Evolutionary conservation across 306 rosid genomes (phyloP).

Genomic region (Lupinus albus): DNA sequence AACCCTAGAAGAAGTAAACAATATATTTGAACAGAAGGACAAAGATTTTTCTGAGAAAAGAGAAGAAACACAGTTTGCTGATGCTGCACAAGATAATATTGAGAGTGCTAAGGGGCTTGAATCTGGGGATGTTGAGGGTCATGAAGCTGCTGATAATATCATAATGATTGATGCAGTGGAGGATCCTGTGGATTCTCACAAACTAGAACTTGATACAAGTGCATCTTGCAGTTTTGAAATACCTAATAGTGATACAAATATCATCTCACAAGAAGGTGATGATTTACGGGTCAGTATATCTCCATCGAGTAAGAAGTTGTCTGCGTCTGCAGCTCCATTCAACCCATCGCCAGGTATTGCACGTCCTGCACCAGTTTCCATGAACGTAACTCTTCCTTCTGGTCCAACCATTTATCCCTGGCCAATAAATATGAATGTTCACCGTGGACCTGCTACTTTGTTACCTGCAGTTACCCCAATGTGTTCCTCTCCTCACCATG

Average conservation of each 20-base stretch:
- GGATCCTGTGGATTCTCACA: conserved; percentile 44
- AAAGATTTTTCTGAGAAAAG: conserved; percentile 48
- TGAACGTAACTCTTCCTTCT: conserved; percentile 70
- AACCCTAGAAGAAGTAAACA: conserved; percentile 37
- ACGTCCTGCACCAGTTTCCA: conserved; percentile 71
- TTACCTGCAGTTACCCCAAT: conserved; percentile 63
- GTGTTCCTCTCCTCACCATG: conserved; percentile 91
- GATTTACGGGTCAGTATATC: conserved; percentile 53
- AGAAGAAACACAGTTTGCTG: conserved; percentile 42
- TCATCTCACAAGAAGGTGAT: conserved; percentile 54
- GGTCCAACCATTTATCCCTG: conserved; percentile 75
- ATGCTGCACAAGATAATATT: conserved; percentile 44
- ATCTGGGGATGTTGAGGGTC: conserved; percentile 46
- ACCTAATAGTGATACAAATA: conserved; percentile 45
- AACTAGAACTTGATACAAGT: conserved; percentile 50
- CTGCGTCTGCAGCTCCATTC: conserved; percentile 97
- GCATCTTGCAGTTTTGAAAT: conserved; percentile 52
- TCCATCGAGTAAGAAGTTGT: conserved; percentile 65
- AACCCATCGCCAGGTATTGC: conserved; percentile 75
- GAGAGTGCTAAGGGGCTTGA: conserved; percentile 48
- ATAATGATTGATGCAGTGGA: conserved; percentile 42
- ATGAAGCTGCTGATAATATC: conserved; percentile 45
- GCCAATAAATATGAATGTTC: conserved; percentile 90
- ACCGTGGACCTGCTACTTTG: conserved; percentile 66
- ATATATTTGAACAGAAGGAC: conserved; percentile 43